These are phyloP conservation scores for Anastatica hierochuntica DNA, from an alignment of 345 rosid genomes.

Conservation along the genomic window DNA sequence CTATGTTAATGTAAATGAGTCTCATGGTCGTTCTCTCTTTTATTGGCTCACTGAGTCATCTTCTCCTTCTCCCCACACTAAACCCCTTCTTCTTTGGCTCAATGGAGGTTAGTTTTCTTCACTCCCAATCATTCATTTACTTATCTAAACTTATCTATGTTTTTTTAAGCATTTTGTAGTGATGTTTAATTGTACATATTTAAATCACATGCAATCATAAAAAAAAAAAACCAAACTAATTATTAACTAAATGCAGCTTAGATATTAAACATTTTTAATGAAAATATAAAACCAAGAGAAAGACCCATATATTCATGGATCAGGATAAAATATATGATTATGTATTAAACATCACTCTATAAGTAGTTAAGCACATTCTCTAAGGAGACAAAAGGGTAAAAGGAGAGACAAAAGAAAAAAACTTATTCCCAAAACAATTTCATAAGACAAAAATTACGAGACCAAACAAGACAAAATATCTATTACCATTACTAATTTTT, in stretches of 20 bases:
- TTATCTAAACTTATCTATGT: too few relatives aligned
- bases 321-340: background rate
- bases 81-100: constrained; percentile 95
- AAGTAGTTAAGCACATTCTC: background rate
- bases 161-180: too few relatives aligned
- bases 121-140: constrained; percentile 8
- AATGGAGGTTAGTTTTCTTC: constrained; percentile 62
- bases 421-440: too few relatives aligned
- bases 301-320: background rate
- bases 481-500: background rate
- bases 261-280: background rate
- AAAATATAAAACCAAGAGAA: background rate
- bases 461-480: too few relatives aligned
- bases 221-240: too few relatives aligned
- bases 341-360: background rate
- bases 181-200: too few relatives aligned
- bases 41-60: constrained; percentile 83
- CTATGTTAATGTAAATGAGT: constrained; percentile 57
- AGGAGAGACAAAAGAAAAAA: background rate
- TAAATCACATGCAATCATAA: too few relatives aligned
- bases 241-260: too few relatives aligned
- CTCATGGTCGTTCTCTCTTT: constrained; percentile 74
- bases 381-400: background rate
- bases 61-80: constrained; percentile 31
- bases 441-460: too few relatives aligned